Evolutionary conservation across 306 rosid genomes (phyloP).

Genomic region (Leucaena leucocephala): DNA sequence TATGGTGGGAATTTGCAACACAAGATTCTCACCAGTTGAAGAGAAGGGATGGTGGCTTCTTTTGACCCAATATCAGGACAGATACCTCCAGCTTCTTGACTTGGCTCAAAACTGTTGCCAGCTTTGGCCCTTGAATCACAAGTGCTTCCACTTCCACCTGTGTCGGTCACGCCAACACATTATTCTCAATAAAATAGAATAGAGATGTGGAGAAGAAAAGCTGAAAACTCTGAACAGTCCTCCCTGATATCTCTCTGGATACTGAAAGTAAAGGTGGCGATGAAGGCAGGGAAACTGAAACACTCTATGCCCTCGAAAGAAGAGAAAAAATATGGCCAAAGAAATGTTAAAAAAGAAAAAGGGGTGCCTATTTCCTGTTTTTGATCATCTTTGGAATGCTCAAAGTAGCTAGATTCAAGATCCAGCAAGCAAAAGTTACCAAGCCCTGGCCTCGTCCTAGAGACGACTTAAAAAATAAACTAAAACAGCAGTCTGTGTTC

Average conservation of each 20-base stretch:
- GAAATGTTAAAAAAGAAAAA: not conserved
- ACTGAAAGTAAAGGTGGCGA: conserved; percentile 37
- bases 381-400: conserved; percentile 9
- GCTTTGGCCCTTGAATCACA: conserved; percentile 78
- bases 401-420: conserved; percentile 32
- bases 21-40: conserved; percentile 64
- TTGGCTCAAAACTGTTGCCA: conserved; percentile 73
- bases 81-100: conserved; percentile 91
- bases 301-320: conserved; percentile 47
- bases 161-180: not conserved
- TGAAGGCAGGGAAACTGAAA: conserved; percentile 41
- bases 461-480: not conserved
- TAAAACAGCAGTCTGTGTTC: conserved; percentile 8
- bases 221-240: conserved; percentile 24
- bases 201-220: conserved; percentile 13
- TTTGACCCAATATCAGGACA: conserved; percentile 82
- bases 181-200: not conserved
- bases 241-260: conserved; percentile 29
- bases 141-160: conserved; percentile 89
- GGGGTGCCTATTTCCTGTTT: not conserved
- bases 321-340: conserved; percentile 21
- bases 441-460: not conserved
- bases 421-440: conserved; percentile 31
- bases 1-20: not conserved
- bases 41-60: conserved; percentile 58